Base-by-base conservation (phyloP, 768 basidiomycete genomes). In the Leccinum disarticulatum region DNA sequence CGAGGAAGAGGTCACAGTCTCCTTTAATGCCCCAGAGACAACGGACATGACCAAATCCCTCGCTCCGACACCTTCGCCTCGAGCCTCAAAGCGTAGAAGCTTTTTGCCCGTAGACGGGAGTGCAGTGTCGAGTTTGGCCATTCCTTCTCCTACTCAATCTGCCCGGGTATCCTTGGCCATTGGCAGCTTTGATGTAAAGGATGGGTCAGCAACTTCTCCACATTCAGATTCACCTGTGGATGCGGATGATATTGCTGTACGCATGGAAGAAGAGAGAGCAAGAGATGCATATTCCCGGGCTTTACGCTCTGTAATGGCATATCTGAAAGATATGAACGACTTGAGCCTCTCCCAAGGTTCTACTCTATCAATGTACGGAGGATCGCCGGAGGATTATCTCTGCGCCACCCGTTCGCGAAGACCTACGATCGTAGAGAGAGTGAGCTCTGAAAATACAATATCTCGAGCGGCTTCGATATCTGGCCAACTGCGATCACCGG, bases 251-350 rank as follows among this genome's bases (percentile, higher is more conserved):
- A 74, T 65, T 47, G 43, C 77, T 55, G 70, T 80, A 56, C 83
- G 84, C 38, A 82, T 81, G 56, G 90, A 91, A 74, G 87, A 88
- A 72, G 89, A 90, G 61, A 80, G 86, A 33, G 82, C 80, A 17
- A 80, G 85, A 31, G 90, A 91, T 68, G 81, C 85, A 31, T 88
- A 89, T 70, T 86, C 84, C 67, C 82, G 90, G 48, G 94, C 93
- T 33, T 80, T 99, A 55, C 85, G 91, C 57, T 90, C 91, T 10
- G 86, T 99, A 17, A 95, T 98, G 90, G 93, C 94, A 7, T 99
- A 98, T 74, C 82, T 99, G 19, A 87, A 87, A 67, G 97, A 99
- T 67, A 89, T 99, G 86, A 90, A 95, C 69, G 97, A 99, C 69
- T 79, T 99, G 31, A 87, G 87, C 17, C 73, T 86, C 64, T 83